Evolutionary conservation across 148 eudicot species (phyloP).

Genomic region (Rhododendron mucronatum): DNA sequence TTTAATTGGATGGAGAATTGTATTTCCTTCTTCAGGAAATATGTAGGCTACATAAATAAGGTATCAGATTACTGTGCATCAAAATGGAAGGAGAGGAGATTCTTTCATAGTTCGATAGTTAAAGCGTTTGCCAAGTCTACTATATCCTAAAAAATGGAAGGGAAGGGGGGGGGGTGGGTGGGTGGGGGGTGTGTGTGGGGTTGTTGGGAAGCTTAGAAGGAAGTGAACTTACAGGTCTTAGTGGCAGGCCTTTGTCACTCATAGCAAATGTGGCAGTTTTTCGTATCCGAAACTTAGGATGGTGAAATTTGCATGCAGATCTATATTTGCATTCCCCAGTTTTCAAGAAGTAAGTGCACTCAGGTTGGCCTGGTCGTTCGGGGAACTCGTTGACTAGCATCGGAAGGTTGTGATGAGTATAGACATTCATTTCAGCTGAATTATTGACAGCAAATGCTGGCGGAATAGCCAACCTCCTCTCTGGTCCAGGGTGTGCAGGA

Average conservation of each 20-base stretch:
- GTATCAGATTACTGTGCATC: background rate
- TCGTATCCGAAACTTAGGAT: slow-evolving; percentile 39
- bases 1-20: background rate
- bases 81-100: background rate
- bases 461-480: slow-evolving; percentile 40
- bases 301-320: slow-evolving; percentile 77
- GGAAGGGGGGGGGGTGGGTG: no score
- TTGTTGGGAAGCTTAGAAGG: background rate
- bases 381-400: slow-evolving; percentile 47
- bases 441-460: slow-evolving; percentile 48
- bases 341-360: slow-evolving; percentile 64
- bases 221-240: slow-evolving; percentile 74
- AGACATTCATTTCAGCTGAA: slow-evolving; percentile 35
- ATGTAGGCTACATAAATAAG: background rate
- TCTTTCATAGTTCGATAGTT: background rate
- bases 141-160: no score
- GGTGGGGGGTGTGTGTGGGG: no score
- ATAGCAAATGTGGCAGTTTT: slow-evolving; percentile 33
- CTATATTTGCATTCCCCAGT: slow-evolving; percentile 73
- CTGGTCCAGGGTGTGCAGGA: slow-evolving; percentile 37
- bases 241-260: slow-evolving; percentile 78
- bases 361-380: slow-evolving; percentile 84
- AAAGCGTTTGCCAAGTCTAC: background rate
- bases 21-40: background rate
- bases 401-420: slow-evolving; percentile 31